These are phyloP conservation scores for Candida sithepensis DNA, from an alignment of 805 yeast genomes.

Conservation along the genomic window DNA sequence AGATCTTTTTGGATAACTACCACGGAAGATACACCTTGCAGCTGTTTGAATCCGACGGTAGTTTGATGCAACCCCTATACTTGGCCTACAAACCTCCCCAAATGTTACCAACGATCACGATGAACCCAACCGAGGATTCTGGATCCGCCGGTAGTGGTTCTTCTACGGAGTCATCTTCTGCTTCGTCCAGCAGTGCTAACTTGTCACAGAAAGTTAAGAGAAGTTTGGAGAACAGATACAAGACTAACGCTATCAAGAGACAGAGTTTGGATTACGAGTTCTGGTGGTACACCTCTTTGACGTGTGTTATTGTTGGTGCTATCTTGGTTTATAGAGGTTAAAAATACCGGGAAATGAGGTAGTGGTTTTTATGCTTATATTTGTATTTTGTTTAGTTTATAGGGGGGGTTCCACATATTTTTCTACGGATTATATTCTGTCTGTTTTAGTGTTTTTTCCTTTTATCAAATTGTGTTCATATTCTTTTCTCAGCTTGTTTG, in stretches of 20 bases:
- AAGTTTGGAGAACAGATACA: constrained; percentile 72
- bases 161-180: constrained; percentile 32
- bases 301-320: constrained; percentile 32
- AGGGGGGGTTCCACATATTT: too few species aligned
- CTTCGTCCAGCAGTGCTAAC: constrained; percentile 28
- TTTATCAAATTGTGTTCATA: too few species aligned
- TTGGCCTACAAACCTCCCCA: constrained; percentile 90
- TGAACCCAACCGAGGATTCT: constrained; percentile 69
- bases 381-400: too few species aligned
- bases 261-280: constrained; percentile 38
- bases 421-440: not conserved
- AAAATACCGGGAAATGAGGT: not conserved
- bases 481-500: too few species aligned
- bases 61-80: constrained; percentile 81
- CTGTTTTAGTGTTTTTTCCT: not conserved
- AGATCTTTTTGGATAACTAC: constrained; percentile 66
- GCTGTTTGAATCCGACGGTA: constrained; percentile 74
- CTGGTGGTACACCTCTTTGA: constrained; percentile 58
- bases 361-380: too few species aligned
- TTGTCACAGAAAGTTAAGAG: constrained; percentile 52
- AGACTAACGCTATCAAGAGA: constrained; percentile 64
- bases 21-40: constrained; percentile 79
- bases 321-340: constrained; percentile 23
- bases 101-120: constrained; percentile 90
- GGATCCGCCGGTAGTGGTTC: constrained; percentile 13